A percentile compares a stretch with the other conserved stretches of the same genome.
These are phyloP conservation scores for Elaeis guineensis DNA, from an alignment of 176 grass and related monocot species.

Conservation along the genomic window DNA sequence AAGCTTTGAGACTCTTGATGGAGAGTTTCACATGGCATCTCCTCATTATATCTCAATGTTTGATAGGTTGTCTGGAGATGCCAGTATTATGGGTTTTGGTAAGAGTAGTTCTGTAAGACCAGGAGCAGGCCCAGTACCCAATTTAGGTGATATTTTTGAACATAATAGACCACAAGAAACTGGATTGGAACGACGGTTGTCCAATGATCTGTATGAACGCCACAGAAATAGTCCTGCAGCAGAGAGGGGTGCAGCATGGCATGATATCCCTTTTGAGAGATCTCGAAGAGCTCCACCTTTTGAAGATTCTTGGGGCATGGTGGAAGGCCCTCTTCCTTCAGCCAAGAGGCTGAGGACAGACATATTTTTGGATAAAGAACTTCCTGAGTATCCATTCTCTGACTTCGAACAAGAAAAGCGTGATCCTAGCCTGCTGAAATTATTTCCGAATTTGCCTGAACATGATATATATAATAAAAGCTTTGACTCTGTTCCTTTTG, in stretches of 20 bases:
- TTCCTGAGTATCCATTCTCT: slow-evolving; percentile 84
- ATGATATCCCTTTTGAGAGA: slow-evolving; percentile 41
- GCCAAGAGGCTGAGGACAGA: slow-evolving; percentile 44
- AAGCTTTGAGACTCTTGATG: slow-evolving; percentile 37
- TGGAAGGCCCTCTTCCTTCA: slow-evolving; percentile 36
- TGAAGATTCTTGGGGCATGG: slow-evolving; percentile 43
- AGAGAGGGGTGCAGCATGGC: slow-evolving; percentile 38
- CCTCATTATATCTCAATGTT: slow-evolving; percentile 8
- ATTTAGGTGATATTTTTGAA: slow-evolving; percentile 26
- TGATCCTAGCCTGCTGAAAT: slow-evolving; percentile 29
- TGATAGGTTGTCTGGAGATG: slow-evolving; percentile 27
- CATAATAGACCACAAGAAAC: slow-evolving; percentile 26
- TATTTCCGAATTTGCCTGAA: slow-evolving; percentile 30
- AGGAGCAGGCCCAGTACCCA: slow-evolving; percentile 21
- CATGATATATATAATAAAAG: slow-evolving; percentile 26
- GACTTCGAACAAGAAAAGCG: slow-evolving; percentile 44
- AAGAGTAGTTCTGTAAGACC: slow-evolving; percentile 32
- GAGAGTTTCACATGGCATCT: slow-evolving; percentile 34
- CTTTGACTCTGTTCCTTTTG: slow-evolving; percentile 14
- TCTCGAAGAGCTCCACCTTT: slow-evolving; percentile 28
- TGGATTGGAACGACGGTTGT: slow-evolving; percentile 39
- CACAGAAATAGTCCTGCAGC: slow-evolving; percentile 28
- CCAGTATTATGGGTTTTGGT: slow-evolving; percentile 29
- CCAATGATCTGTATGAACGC: slow-evolving; percentile 41
- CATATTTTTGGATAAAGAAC: slow-evolving; percentile 52